These are phyloP conservation scores for Prillingera fragicola DNA, from an alignment of 1,284 basidiomycete species.

Conservation along the genomic window DNA sequence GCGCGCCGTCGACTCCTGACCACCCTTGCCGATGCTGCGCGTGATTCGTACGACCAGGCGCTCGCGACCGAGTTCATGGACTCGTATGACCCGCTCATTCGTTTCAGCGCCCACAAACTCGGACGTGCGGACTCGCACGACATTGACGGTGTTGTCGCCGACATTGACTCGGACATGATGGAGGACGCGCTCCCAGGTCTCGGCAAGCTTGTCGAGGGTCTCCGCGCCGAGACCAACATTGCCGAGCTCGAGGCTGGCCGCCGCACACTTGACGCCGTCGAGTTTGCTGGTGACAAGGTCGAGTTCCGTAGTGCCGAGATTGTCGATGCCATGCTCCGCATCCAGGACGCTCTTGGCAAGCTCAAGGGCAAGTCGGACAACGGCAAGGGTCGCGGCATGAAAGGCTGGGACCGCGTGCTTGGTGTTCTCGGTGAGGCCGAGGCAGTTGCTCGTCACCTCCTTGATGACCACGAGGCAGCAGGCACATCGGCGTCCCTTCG, in stretches of 20 bases:
- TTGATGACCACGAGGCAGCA: constrained; percentile 63
- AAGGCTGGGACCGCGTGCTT: constrained; percentile 74
- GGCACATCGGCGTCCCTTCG: constrained; percentile 30
- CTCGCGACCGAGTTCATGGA: constrained; percentile 79
- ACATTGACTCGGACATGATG: constrained; percentile 60
- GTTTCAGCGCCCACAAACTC: constrained; percentile 86
- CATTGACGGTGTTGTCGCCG: constrained; percentile 70
- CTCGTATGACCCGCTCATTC: constrained; percentile 81
- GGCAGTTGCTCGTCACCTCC: constrained; percentile 67
- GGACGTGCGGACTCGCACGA: constrained; percentile 65
- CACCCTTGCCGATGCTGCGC: constrained; percentile 57
- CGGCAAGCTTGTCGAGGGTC: constrained; percentile 24
- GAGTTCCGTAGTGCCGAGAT: constrained; percentile 87
- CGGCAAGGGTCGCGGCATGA: constrained; percentile 46
- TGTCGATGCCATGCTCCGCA: constrained; percentile 76
- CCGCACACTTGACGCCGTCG: constrained; percentile 57
- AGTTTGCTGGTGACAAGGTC: constrained; percentile 77
- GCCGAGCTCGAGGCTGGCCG: constrained; percentile 52
- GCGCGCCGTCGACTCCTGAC: constrained; percentile 67
- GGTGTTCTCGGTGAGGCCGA: constrained; percentile 81
- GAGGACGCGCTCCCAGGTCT: constrained; percentile 49
- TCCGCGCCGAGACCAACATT: constrained; percentile 46
- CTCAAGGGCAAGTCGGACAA: constrained; percentile 44
- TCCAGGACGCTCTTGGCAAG: constrained; percentile 67
- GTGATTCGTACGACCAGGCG: constrained; percentile 75